phyloP scores from a whole-genome alignment of 352 stramenopile species.

The Phytophthora sp. region DNA sequence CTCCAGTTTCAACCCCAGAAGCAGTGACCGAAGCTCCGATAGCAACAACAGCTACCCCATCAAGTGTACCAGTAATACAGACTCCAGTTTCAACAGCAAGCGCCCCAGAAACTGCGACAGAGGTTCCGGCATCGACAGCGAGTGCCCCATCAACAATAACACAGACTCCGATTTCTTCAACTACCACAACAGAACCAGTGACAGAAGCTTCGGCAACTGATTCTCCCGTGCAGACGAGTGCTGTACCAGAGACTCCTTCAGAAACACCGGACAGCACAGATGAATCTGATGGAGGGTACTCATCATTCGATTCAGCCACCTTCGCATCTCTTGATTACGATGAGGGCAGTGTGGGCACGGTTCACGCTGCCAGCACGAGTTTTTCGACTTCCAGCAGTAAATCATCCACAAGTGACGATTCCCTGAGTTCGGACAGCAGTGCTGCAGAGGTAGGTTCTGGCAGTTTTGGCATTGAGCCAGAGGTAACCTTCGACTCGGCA shows the following conservation, averaged over 20 bases:
- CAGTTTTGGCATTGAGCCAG: slow-evolving; percentile 3
- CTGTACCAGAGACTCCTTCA: neutral
- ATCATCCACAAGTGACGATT: neutral
- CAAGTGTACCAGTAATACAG: neutral
- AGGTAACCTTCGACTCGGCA: slow-evolving; percentile 4
- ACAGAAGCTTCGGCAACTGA: neutral
- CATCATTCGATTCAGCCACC: neutral
- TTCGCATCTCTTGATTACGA: slow-evolving; percentile 9
- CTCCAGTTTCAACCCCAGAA: too few relatives aligned
- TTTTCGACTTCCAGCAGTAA: neutral
- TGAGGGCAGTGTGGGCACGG: slow-evolving; percentile 9
- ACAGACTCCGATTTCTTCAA: neutral
- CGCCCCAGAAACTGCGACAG: neutral
- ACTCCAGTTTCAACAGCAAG: neutral
- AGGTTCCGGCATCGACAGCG: neutral
- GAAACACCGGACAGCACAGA: slow-evolving; percentile 1
- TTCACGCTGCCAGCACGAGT: slow-evolving; percentile 10
- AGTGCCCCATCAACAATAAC: neutral
- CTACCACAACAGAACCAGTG: neutral
- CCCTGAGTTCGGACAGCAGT: neutral
- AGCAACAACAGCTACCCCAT: neutral
- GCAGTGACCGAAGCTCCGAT: too few relatives aligned
- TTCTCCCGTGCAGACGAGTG: neutral
- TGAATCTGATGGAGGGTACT: slow-evolving; percentile 2
- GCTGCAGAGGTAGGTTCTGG: slow-evolving; percentile 6